phyloP scores from a whole-genome alignment of 1,139 yeast species.

The Blastobotrys illinoisensis region DNA sequence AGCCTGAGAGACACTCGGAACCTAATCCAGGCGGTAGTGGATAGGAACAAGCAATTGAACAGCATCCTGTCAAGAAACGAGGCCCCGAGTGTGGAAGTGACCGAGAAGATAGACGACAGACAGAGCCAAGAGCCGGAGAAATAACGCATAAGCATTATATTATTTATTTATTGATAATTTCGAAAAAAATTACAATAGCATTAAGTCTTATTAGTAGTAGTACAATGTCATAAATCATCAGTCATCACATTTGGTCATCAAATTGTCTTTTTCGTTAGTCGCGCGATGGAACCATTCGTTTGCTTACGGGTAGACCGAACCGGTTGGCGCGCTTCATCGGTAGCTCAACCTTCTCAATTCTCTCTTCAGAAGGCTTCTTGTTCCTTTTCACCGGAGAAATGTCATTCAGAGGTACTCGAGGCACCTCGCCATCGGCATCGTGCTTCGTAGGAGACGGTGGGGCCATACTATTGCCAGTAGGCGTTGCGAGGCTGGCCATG shows the following conservation, averaged over 20 bases:
- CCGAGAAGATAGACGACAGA: not conserved
- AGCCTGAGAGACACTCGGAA: slow-evolving; percentile 12
- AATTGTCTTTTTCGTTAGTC: not conserved
- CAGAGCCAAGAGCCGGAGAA: not conserved
- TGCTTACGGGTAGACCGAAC: not conserved
- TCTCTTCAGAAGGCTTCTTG: not conserved
- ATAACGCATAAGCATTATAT: not conserved
- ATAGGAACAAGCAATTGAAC: slow-evolving; percentile 22
- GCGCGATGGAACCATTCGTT: not conserved
- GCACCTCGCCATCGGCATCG: not conserved
- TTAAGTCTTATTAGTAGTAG: not conserved
- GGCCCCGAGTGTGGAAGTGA: not conserved
- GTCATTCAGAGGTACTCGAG: not conserved
- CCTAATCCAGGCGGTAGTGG: slow-evolving; percentile 19
- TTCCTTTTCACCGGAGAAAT: not conserved
- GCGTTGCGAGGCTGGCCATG: not conserved
- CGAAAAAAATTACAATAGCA: not conserved
- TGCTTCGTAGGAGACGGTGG: not conserved
- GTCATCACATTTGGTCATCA: no score
- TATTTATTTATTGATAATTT: not conserved
- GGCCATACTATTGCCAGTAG: not conserved
- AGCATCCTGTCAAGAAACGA: slow-evolving; percentile 5
- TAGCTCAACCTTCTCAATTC: not conserved
- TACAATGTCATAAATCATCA: not conserved
- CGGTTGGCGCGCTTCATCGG: not conserved